Conservation (phyloP, 2,329 filamentous ascomycete species). For the Hypoxylon sp. region DNA sequence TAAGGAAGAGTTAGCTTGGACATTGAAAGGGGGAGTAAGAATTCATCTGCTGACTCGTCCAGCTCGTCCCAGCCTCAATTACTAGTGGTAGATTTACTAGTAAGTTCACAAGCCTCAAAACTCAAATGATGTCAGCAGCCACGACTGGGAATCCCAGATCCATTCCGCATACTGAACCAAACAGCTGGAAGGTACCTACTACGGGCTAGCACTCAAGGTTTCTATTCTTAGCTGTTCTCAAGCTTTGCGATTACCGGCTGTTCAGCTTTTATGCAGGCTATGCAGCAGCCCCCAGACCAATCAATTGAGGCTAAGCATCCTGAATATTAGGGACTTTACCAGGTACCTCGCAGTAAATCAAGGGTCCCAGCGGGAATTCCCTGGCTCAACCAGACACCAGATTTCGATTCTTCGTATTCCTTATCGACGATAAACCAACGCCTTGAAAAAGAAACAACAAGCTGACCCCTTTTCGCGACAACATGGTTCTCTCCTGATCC, state of each 20-base stretch:
- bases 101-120: conserved; percentile 25
- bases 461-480: conserved; percentile 2
- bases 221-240: conserved; percentile 44
- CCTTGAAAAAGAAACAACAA: conserved; percentile 12
- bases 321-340: conserved; percentile 20
- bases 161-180: not conserved
- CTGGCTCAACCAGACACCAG: conserved; percentile 33
- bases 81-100: not conserved
- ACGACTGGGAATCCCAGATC: not conserved
- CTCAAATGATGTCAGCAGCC: conserved; percentile 34
- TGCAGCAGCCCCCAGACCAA: conserved; percentile 31
- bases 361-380: conserved; percentile 26
- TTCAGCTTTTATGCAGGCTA: conserved; percentile 44
- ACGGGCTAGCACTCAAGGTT: conserved; percentile 16
- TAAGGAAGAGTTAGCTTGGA: not conserved
- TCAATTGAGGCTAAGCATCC: conserved; percentile 41
- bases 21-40: not conserved
- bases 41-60: conserved; percentile 16
- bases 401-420: conserved; percentile 43
- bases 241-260: conserved; percentile 39
- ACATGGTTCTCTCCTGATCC: not conserved
- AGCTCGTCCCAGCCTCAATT: conserved; percentile 14
- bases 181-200: not conserved
- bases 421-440: conserved; percentile 31
- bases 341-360: conserved; percentile 17